These are phyloP conservation scores for Thymus mandschuricus DNA, from an alignment of 257 asterid species.

Conservation along the genomic window DNA sequence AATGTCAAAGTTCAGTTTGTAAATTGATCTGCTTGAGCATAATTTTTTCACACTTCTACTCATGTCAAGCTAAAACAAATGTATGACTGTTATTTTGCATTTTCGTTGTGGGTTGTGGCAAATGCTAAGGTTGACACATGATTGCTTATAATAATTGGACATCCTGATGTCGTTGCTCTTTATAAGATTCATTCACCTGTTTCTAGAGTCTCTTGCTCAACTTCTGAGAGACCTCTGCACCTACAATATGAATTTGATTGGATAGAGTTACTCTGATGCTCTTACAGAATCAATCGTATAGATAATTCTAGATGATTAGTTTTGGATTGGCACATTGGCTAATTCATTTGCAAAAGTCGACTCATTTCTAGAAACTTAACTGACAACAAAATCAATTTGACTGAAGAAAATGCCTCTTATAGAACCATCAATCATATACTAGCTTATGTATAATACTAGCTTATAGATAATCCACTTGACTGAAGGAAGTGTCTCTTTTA, in stretches of 20 bases:
- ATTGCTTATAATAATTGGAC: conserved; percentile 8
- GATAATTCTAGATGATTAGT: conserved; percentile 2
- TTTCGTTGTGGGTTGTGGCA: not conserved
- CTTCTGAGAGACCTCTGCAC: conserved; percentile 1
- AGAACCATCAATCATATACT: not conserved
- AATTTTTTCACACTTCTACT: conserved; percentile 4
- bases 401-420: not conserved
- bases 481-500: too few relatives aligned
- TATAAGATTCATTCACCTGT: not conserved
- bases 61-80: not conserved
- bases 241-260: not conserved
- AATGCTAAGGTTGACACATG: not conserved
- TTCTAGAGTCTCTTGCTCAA: conserved; percentile 8
- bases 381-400: not conserved
- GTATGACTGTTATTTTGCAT: conserved; percentile 5
- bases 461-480: not conserved
- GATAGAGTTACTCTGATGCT: not conserved
- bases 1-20: conserved; percentile 8
- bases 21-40: conserved; percentile 7
- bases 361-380: not conserved
- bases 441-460: not conserved
- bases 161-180: not conserved
- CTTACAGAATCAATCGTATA: not conserved
- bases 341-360: conserved; percentile 3
- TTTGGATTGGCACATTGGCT: not conserved